Base-by-base conservation (phyloP, 2,329 filamentous ascomycete species). In the Clathrospora elynae region DNA sequence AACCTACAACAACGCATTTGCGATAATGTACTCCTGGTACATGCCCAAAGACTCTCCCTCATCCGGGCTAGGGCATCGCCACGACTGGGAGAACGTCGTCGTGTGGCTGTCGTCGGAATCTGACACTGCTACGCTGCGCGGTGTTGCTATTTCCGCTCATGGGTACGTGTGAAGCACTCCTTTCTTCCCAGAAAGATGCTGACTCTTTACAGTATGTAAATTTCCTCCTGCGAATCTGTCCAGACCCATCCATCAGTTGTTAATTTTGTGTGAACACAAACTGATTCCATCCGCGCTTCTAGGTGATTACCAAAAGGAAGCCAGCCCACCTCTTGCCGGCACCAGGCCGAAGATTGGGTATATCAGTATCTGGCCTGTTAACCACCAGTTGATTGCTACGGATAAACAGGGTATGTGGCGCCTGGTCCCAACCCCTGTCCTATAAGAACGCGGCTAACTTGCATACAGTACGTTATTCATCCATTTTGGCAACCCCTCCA, bases 61-160 rank as follows among this genome's bases (percentile, higher is more conserved):
- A 0, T 45, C 61, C 2, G 74, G 71, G 0, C 58, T 78, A 3
- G 78, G 78, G 6, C 78, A 81, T 51, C 73, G 77, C 13, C 75
- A 81, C 60, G 78, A 81, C 55, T 81, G 78, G 78, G 78, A 81
- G 52, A 75, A 74, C n/a, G 67, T 75, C 1, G 74, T 81, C 23
- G 71, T 81, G 17, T 81, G 76, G 75, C 70, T 82, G 0, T 67
- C 69, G 0, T 64, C 65, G 7, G 62, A 68, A 2, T 69, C 68
- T 1, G 64, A 64, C 0, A 59, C 65, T 1, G 70, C 75, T 0
- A 75, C 71, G 1, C 61, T 81, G 19, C 56, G 74, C 1, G 78
- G 76, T 14, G 74, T 80, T 6, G 78, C 78, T 14, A 77, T 78
- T 2, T 78, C 74, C 2, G 77, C 75, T 0, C 78, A 81, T 41